Conservation (phyloP, 768 basidiomycete genomes). For the Erythrobasidium yunnanense region DNA sequence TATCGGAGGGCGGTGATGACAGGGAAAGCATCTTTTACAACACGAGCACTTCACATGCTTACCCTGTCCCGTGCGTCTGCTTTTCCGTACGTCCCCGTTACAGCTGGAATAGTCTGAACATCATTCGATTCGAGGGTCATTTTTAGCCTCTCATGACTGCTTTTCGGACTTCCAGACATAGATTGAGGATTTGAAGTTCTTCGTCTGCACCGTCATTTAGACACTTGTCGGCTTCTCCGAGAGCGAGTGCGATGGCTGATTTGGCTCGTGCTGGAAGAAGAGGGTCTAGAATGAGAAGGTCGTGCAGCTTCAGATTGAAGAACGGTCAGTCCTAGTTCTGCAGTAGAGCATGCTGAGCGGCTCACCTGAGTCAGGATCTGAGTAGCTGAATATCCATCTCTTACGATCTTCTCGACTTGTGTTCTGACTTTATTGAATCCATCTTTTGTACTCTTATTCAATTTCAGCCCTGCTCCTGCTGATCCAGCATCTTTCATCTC, state of each 20-base stretch:
- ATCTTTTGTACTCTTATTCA: constrained; percentile 44
- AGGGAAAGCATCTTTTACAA: no score
- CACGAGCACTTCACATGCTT: no score
- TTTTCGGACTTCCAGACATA: constrained; percentile 67
- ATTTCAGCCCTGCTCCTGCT: constrained; percentile 30
- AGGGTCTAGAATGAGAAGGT: constrained; percentile 72
- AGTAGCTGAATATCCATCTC: constrained; percentile 84
- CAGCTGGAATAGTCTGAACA: neutral
- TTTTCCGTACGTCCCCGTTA: no score
- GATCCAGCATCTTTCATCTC: constrained; percentile 47
- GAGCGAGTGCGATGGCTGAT: constrained; percentile 62
- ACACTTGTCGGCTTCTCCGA: constrained; percentile 93
- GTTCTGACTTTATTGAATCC: constrained; percentile 48
- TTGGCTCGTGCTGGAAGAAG: constrained; percentile 70
- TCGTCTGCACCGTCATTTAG: constrained; percentile 94
- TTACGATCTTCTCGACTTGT: constrained; percentile 63
- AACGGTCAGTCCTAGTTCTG: neutral
- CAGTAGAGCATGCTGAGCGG: neutral
- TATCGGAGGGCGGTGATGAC: no score
- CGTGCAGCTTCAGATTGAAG: constrained; percentile 59
- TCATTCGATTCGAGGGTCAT: neutral
- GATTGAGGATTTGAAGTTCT: constrained; percentile 84
- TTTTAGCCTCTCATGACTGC: constrained; percentile 36
- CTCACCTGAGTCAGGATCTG: constrained; percentile 78
- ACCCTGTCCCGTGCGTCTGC: no score